Base-by-base conservation (phyloP, 2,329 filamentous ascomycete species). In the Cordyceps tenuipes region DNA sequence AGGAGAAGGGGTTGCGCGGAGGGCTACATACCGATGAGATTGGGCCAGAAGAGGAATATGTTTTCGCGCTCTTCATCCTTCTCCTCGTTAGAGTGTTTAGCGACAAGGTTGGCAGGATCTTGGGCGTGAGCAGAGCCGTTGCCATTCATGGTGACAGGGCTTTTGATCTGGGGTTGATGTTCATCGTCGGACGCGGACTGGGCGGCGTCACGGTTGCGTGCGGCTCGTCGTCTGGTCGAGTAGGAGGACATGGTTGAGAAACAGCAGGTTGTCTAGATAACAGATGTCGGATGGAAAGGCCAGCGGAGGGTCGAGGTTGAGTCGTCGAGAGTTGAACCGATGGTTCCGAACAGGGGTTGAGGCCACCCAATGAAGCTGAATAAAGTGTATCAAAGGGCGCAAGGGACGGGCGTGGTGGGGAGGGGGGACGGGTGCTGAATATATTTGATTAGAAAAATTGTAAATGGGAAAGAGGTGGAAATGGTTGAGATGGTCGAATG, bases 31-130 rank as follows among this genome's bases (percentile, higher is more conserved):
- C 88, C 89, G 67, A 93, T 92, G 44, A 93, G 78, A 69, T 93
- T 93, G 34, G 90, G 89, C 74, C 83, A 86, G 74, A 93, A 92
- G 36, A 92, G 73, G 65, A 92, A 93, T 64, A 93, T 88, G 72
- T 93, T 93, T 74, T 92, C 89, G 47, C 74, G 70, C 10, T 75
- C 70, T 52, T 73, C 65, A 53, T 73, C 65, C 55, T 73, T 67
- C 46, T 31, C 54, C 3, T 23, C 15, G 13, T 13, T 15, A 26
- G 69, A 76, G 62, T 73, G 71, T 57, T 66, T 68, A 62, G 70
- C 69, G 63, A 71, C 60, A 26, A 67, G 65, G 55, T 72, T 34
- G 26, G 49, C 67, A 23, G 23, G 23, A 23, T 23, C 23, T 64
- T 72, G 68, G 57, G 72, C 74, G 64, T 72, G 68, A 56, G 72